These are phyloP conservation scores for Trichophyton benhamiae DNA, from an alignment of 2,329 filamentous ascomycete species.

Conservation along the genomic window DNA sequence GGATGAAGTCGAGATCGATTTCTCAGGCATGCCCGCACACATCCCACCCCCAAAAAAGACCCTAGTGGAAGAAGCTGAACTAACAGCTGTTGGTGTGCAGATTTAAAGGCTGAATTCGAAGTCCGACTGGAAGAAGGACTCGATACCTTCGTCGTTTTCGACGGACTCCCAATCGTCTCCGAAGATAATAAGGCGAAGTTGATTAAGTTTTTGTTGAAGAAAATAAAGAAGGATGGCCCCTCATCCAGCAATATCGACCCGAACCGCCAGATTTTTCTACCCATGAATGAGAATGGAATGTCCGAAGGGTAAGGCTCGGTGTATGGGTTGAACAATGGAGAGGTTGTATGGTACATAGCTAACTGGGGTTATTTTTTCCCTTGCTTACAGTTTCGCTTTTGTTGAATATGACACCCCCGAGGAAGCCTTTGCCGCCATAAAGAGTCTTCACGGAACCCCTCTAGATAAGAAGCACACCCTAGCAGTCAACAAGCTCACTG, in stretches of 20 bases:
- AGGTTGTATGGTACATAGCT: neutral
- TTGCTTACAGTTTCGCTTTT: slow-evolving; percentile 65
- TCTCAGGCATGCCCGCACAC: slow-evolving; percentile 45
- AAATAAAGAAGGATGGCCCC: slow-evolving; percentile 47
- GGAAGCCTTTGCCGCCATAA: slow-evolving; percentile 79
- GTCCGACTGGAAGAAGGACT: slow-evolving; percentile 92
- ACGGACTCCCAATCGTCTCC: slow-evolving; percentile 79
- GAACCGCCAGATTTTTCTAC: slow-evolving; percentile 60
- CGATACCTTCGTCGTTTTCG: slow-evolving; percentile 90
- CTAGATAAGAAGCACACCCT: slow-evolving; percentile 97
- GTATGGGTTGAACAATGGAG: neutral
- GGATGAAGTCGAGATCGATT: slow-evolving; percentile 86
- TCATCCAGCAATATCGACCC: slow-evolving; percentile 59
- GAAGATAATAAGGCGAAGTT: slow-evolving; percentile 90
- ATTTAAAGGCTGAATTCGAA: slow-evolving; percentile 87
- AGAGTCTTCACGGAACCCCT: slow-evolving; percentile 71
- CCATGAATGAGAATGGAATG: slow-evolving; percentile 72
- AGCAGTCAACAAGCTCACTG: slow-evolving; percentile 93
- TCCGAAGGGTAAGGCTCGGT: slow-evolving; percentile 59
- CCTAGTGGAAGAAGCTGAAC: slow-evolving; percentile 15
- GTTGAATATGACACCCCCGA: slow-evolving; percentile 87
- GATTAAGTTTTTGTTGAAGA: slow-evolving; percentile 89
- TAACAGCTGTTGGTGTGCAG: slow-evolving; percentile 32
- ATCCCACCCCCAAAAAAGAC: slow-evolving; percentile 7
- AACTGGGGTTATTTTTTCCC: neutral